These are phyloP conservation scores for Phialophora tarda DNA, from an alignment of 2,329 filamentous ascomycete species.

Conservation along the genomic window DNA sequence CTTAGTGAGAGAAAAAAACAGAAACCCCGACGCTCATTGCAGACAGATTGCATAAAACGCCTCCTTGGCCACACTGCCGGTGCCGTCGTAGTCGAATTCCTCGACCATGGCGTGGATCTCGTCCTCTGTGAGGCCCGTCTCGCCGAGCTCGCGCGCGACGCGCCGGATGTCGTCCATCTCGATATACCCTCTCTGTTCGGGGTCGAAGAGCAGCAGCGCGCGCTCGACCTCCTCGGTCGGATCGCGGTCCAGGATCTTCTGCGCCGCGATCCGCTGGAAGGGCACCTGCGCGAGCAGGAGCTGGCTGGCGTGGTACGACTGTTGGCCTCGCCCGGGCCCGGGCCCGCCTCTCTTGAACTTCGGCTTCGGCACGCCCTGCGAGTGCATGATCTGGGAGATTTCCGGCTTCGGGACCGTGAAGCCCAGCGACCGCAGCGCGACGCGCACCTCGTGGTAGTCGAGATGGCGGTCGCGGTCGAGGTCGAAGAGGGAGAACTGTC, in stretches of 20 bases:
- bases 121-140: constrained; percentile 84
- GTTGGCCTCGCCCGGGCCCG: constrained; percentile 33
- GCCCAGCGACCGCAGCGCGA: constrained; percentile 91
- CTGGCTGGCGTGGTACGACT: constrained; percentile 63
- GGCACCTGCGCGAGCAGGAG: constrained; percentile 74
- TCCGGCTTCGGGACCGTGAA: constrained; percentile 89
- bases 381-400: constrained; percentile 78
- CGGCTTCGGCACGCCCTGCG: constrained; percentile 75
- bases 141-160: constrained; percentile 88
- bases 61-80: constrained; percentile 72
- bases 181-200: constrained; percentile 88
- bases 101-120: constrained; percentile 96
- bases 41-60: constrained; percentile 72
- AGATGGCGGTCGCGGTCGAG: constrained; percentile 92
- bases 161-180: constrained; percentile 84
- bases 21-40: constrained; percentile 53
- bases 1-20: no score
- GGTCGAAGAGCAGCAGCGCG: constrained; percentile 92
- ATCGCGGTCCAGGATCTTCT: constrained; percentile 79
- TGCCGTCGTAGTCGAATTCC: constrained; percentile 93
- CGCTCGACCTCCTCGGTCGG: constrained; percentile 88
- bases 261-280: constrained; percentile 78
- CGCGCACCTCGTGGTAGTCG: constrained; percentile 97
- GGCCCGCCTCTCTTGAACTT: constrained; percentile 54
- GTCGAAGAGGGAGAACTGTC: constrained; percentile 90